Conservation (phyloP, 805 yeast genomes). For the Zygoascus ofunaensis region DNA sequence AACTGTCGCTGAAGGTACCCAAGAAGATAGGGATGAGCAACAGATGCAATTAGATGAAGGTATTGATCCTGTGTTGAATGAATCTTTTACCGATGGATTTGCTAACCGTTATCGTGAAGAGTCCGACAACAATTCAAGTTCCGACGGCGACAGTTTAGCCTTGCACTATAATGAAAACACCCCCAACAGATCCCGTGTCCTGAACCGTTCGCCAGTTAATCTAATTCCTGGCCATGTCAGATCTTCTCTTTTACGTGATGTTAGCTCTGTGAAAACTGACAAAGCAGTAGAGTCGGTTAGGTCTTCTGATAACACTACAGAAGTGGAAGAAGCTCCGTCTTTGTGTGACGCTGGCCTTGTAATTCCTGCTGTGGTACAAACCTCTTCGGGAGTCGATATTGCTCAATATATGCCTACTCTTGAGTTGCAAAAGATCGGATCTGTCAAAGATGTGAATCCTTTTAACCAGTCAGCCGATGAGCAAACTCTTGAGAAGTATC, state of each 20-base stretch:
- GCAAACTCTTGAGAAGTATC: conserved; percentile 3
- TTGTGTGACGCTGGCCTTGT: neutral
- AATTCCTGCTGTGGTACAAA: neutral
- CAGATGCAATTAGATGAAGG: neutral
- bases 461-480: neutral
- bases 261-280: no score
- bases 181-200: no score
- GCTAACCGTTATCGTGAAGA: no score
- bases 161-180: no score
- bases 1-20: neutral
- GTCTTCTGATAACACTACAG: neutral
- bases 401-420: conserved; percentile 1
- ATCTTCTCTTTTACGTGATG: no score
- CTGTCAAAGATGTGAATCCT: conserved; percentile 3
- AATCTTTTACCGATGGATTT: no score
- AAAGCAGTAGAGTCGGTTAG: neutral
- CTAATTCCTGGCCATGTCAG: no score
- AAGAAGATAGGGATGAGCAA: neutral
- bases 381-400: neutral
- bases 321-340: neutral
- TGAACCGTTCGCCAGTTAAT: no score
- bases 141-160: no score
- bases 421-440: neutral
- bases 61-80: no score
- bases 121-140: no score